Evolutionary conservation across 192 early-diverging fungal species (phyloP), one percentile per base, ranked within the genome.

Genomic region (Podila epicladia): DNA sequence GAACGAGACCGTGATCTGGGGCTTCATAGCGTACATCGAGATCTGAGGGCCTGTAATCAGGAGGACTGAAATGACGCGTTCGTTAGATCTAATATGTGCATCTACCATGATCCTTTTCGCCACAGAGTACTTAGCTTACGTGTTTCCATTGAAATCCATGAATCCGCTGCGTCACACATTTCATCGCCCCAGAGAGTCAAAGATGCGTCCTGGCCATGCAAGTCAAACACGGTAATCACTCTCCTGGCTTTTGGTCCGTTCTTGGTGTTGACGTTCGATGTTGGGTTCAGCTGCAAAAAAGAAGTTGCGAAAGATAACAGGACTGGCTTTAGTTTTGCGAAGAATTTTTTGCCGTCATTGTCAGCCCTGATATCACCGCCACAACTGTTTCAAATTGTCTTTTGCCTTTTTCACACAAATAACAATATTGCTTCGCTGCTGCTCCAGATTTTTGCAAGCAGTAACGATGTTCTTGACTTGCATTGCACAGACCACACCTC

Each of bases 371-470:
- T 29, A 1, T 29, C 0, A 1, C n/a, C 7, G n/a, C 5, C 0
- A 20, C 55, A 15, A 5, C 1, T 24, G 50, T 7, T 32, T 24
- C 7, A 41, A 45, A 45, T 2, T 9, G 41, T 45, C 13, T 0
- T 9, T 33, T 62, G 72, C 76, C 76, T 79, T 72, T 33, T 73
- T 80, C 22, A 73, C 57, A 28, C 77, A 72, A 19, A 80, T 51
- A 7, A 73, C 58, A 13, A 80, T 7, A 48, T 69, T 72, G 55
- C 72, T 68, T 8, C 71, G 60, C 45, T 80, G 59, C 13, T 61
- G 62, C 2, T 32, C 32, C 22, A 67, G 15, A 19, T 62, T 20
- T 1, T 65, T 20, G 11, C 69, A 3, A 4, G 66, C 57, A 12
- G 32, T 33, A 17, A 73, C 4, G 15, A 69, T 45, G 7, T 73